A percentile compares a stretch with the other conserved stretches of the same genome.
Evolutionary conservation across 176 grass and related monocot species (phyloP).

Genomic region (Tillandsia leiboldiana): DNA sequence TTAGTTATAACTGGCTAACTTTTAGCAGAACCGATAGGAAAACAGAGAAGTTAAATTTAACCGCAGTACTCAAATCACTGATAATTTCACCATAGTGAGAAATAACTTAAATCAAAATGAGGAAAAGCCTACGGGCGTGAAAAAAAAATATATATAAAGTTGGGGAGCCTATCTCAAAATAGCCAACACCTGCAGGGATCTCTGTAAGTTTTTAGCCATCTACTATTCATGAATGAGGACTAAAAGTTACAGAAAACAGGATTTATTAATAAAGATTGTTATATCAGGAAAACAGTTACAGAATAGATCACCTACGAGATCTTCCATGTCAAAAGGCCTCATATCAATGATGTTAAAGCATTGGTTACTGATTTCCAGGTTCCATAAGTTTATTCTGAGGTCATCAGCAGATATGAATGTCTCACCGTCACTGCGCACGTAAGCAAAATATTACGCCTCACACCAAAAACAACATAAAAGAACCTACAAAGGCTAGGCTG

Average conservation of each 20-base stretch:
- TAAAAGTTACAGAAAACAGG: not conserved
- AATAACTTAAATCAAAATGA: too few species aligned
- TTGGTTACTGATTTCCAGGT: constrained; percentile 35
- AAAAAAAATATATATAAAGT: too few species aligned
- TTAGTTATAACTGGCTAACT: too few species aligned
- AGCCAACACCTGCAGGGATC: not conserved
- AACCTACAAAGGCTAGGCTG: not conserved
- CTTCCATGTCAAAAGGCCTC: constrained; percentile 41
- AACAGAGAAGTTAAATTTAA: too few species aligned
- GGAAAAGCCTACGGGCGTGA: too few species aligned
- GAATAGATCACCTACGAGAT: constrained; percentile 59
- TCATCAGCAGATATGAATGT: constrained; percentile 54
- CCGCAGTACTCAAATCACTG: too few species aligned
- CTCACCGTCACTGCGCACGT: constrained; percentile 32
- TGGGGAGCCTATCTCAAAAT: too few species aligned
- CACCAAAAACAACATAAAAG: not conserved
- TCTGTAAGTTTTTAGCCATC: not conserved
- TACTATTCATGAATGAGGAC: not conserved
- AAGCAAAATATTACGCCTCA: constrained; percentile 1
- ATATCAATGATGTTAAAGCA: constrained; percentile 49
- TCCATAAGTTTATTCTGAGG: constrained; percentile 51
- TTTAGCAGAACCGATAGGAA: too few species aligned
- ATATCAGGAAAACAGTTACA: not conserved
- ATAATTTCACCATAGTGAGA: too few species aligned
- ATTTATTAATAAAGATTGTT: not conserved